Percentiles rank a stretch among this genome's conserved stretches.
phyloP scores from a whole-genome alignment of 169 alveolate species.

The Cytauxzoon felis region DNA sequence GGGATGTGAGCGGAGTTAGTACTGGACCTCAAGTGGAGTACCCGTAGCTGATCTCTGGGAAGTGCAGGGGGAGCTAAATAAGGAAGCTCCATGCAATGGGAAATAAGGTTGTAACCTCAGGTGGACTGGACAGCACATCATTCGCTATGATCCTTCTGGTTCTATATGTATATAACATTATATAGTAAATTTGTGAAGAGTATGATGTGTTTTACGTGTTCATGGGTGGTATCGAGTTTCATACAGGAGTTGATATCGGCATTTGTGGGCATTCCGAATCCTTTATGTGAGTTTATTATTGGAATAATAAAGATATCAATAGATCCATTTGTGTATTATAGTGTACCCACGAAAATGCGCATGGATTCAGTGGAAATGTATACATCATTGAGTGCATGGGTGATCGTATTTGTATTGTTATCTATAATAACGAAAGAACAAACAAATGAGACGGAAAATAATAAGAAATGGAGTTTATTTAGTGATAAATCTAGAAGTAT shows the following conservation, averaged over 20 bases:
- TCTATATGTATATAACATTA: background rate
- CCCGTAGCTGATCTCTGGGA: too few relatives aligned
- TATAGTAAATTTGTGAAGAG: background rate
- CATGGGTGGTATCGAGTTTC: slow-evolving; percentile 46
- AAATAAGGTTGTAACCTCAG: too few relatives aligned
- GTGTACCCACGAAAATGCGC: slow-evolving; percentile 40
- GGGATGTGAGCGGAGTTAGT: too few relatives aligned
- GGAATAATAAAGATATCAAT: background rate
- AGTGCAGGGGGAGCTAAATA: too few relatives aligned
- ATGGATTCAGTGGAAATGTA: slow-evolving; percentile 18
- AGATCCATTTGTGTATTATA: slow-evolving; percentile 43
- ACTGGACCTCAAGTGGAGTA: too few relatives aligned
- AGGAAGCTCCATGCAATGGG: too few relatives aligned
- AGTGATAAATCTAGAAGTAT: too few relatives aligned
- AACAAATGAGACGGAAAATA: slow-evolving; percentile 1
- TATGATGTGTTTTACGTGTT: slow-evolving; percentile 31
- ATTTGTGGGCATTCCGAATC: slow-evolving; percentile 9
- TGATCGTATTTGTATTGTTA: slow-evolving; percentile 8
- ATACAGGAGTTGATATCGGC: slow-evolving; percentile 29
- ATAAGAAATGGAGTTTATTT: slow-evolving; percentile 20
- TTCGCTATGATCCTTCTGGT: too few relatives aligned
- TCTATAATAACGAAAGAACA: slow-evolving; percentile 5
- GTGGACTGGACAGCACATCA: too few relatives aligned
- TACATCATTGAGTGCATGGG: slow-evolving; percentile 39
- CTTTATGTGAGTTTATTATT: slow-evolving; percentile 17